These are phyloP conservation scores for Leishmania tarentolae DNA, from an alignment of 208 protist genomes.

Conservation along the genomic window DNA sequence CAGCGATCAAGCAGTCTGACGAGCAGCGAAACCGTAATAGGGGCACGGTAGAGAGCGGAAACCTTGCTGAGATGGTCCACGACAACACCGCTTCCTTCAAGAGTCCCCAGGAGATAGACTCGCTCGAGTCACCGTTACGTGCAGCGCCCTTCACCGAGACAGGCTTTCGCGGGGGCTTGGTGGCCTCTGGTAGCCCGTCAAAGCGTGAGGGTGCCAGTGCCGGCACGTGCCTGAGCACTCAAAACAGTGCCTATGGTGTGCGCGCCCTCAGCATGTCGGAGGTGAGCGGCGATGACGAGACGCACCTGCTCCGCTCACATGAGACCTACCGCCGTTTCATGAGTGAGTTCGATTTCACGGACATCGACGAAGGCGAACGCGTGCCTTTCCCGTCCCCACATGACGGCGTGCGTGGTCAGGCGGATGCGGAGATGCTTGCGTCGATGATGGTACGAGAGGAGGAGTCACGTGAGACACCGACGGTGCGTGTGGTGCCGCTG, in stretches of 20 bases:
- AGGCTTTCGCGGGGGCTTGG: neutral
- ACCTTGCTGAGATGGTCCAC: too few species aligned
- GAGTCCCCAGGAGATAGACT: neutral
- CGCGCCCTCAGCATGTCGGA: conserved; percentile 1
- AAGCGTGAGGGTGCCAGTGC: too few species aligned
- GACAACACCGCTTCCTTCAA: neutral
- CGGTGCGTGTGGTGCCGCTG: conserved; percentile 25
- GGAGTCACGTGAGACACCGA: conserved; percentile 5
- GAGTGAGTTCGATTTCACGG: conserved; percentile 25
- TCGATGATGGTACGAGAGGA: conserved; percentile 19
- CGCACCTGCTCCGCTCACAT: conserved; percentile 8
- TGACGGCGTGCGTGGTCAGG: conserved; percentile 38
- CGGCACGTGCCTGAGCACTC: neutral
- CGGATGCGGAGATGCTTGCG: conserved; percentile 27
- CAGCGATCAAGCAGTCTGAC: too few species aligned
- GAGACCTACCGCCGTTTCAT: conserved; percentile 31
- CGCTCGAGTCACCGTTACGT: neutral
- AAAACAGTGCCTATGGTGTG: neutral
- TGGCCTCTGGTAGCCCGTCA: neutral
- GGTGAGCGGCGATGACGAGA: conserved; percentile 13
- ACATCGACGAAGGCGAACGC: conserved; percentile 1
- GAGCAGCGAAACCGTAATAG: neutral
- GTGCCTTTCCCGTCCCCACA: conserved; percentile 42
- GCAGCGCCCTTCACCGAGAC: neutral
- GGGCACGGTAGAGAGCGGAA: too few species aligned